Evolutionary conservation across 2,329 filamentous ascomycete species (phyloP).

Genomic region (Neocucurbitaria cava): DNA sequence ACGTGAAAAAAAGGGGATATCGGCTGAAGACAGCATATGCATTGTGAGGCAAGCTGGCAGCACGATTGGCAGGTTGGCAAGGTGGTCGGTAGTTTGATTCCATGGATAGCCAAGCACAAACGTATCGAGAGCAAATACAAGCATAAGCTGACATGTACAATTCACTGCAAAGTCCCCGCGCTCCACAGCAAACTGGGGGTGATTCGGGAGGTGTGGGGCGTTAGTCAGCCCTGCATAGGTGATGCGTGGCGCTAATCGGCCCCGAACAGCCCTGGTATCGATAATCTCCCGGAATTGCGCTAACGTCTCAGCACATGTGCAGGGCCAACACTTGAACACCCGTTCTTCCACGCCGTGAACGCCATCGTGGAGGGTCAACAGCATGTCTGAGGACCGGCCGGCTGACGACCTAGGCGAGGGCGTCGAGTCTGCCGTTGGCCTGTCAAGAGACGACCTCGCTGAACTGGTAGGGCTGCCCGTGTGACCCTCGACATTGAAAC

Average conservation of each 20-base stretch:
- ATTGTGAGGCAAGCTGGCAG: conserved; percentile 84
- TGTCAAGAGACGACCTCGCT: conserved; percentile 38
- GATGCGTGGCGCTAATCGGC: conserved; percentile 21
- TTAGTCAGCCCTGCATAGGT: conserved; percentile 12
- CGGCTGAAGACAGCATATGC: conserved; percentile 63
- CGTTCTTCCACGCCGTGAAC: conserved; percentile 22
- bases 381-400: conserved; percentile 48
- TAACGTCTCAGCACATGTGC: conserved; percentile 29
- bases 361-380: conserved; percentile 27
- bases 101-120: not conserved
- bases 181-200: conserved; percentile 1
- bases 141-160: not conserved
- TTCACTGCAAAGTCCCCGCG: not conserved
- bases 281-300: conserved; percentile 30
- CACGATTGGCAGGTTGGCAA: conserved; percentile 76
- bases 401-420: conserved; percentile 37
- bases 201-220: conserved; percentile 14
- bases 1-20: conserved; percentile 29
- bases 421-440: conserved; percentile 30
- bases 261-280: conserved; percentile 19
- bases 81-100: conserved; percentile 71
- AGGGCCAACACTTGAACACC: conserved; percentile 8
- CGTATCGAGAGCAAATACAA: not conserved
- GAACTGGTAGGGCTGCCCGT: conserved; percentile 38
- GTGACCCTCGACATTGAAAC: conserved; percentile 12